Evolutionary conservation across 1,284 basidiomycete species (phyloP).

Genomic region (Testicularia cyperi): DNA sequence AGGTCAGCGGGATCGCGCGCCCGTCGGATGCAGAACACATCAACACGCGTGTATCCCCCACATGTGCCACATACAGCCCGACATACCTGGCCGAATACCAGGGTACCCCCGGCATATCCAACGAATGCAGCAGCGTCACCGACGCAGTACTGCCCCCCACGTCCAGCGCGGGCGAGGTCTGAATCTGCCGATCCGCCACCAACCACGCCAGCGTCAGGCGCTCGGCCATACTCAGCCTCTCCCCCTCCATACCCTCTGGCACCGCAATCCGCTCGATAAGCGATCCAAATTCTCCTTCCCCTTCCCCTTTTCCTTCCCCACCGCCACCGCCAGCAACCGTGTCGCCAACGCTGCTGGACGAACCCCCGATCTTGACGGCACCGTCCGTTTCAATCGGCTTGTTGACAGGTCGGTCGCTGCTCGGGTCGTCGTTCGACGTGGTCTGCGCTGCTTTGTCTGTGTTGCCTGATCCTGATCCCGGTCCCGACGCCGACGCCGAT

Average conservation of each 20-base stretch:
- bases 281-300: too few species aligned
- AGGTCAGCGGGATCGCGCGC: constrained; percentile 69
- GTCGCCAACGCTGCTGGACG: neutral
- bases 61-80: constrained; percentile 77
- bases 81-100: constrained; percentile 59
- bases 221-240: constrained; percentile 50
- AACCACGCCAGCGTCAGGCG: constrained; percentile 57
- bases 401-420: too few species aligned
- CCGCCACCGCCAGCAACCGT: constrained; percentile 1
- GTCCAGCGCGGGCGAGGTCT: constrained; percentile 36
- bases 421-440: too few species aligned
- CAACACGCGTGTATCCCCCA: constrained; percentile 79
- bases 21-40: constrained; percentile 76
- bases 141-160: constrained; percentile 81
- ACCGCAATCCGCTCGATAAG: constrained; percentile 37
- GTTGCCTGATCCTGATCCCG: too few species aligned
- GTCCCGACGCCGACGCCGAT: too few species aligned
- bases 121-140: constrained; percentile 80
- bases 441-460: neutral
- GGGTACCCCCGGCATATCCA: constrained; percentile 68
- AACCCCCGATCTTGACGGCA: constrained; percentile 28
- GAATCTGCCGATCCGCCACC: constrained; percentile 53
- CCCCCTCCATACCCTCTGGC: constrained; percentile 34
- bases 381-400: too few species aligned
- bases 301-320: constrained; percentile 5